Percentiles rank a stretch among this genome's conserved stretches.
These are phyloP conservation scores for Aspergillus fumigatiaffinis DNA, from an alignment of 2,329 filamentous ascomycete species.

Conservation along the genomic window DNA sequence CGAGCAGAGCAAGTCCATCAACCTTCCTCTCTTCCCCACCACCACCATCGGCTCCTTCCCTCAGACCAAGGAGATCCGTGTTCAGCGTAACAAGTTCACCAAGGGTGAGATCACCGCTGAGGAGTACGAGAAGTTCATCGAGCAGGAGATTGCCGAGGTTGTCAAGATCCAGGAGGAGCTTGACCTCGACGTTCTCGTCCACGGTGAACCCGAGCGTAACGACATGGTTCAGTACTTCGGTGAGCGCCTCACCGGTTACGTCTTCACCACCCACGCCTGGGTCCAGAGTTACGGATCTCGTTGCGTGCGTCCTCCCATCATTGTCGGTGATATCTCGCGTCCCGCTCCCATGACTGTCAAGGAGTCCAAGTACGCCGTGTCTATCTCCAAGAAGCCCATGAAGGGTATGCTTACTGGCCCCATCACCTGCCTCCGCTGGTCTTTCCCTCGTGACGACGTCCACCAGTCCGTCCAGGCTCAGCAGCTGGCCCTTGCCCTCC, in stretches of 20 bases:
- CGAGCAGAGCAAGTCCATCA: constrained; percentile 87
- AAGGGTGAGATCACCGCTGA: constrained; percentile 92
- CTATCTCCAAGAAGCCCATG: constrained; percentile 97
- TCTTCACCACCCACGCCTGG: constrained; percentile 99
- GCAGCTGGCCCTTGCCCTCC: constrained; percentile 96
- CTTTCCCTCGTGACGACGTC: constrained; percentile 98
- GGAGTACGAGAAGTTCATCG: constrained; percentile 98
- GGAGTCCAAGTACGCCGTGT: constrained; percentile 98
- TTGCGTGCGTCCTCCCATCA: constrained; percentile 96
- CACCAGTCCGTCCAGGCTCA: constrained; percentile 99
- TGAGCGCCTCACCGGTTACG: constrained; percentile 92
- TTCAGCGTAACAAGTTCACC: constrained; percentile 96
- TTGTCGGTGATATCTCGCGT: constrained; percentile 97
- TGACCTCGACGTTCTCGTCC: constrained; percentile 91
- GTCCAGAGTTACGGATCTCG: constrained; percentile 98
- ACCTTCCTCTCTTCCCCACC: constrained; percentile 94
- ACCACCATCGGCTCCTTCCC: constrained; percentile 99
- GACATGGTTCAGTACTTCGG: constrained; percentile 99
- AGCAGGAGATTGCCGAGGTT: constrained; percentile 95
- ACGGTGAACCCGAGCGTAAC: constrained; percentile 99
- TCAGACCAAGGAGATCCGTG: constrained; percentile 97
- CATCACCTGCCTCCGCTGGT: constrained; percentile 98
- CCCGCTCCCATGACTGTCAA: constrained; percentile 98
- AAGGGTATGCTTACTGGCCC: constrained; percentile 99
- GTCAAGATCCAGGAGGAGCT: constrained; percentile 98